phyloP scores from a whole-genome alignment of 441 rosid species.

The Pelargonium fulgidum region DNA sequence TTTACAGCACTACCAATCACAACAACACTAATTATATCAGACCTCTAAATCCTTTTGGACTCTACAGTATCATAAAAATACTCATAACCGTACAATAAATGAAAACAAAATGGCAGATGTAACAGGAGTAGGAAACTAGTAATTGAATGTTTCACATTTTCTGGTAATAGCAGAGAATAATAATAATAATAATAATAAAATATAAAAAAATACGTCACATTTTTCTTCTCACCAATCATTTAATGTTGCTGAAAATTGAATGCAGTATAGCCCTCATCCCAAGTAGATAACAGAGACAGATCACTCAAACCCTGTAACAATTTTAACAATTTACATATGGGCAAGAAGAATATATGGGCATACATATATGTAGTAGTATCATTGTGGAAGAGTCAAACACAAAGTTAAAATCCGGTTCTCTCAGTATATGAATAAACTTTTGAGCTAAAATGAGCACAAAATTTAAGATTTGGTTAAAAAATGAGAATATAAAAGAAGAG shows the following conservation, averaged over 20 bases:
- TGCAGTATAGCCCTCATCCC: background rate
- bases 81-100: background rate
- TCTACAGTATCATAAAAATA: background rate
- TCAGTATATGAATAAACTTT: background rate
- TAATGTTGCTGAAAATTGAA: background rate
- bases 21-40: background rate
- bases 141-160: conserved; percentile 4
- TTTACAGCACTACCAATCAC: conserved; percentile 2
- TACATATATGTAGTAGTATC: background rate
- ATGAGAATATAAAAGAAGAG: no score
- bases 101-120: conserved; percentile 1
- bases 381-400: background rate
- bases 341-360: background rate
- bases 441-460: background rate
- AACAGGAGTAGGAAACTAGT: background rate
- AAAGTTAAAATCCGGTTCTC: background rate
- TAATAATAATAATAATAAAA: background rate
- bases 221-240: background rate
- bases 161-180: background rate
- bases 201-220: no score
- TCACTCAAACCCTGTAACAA: background rate
- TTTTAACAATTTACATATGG: background rate
- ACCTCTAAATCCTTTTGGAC: background rate
- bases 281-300: background rate
- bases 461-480: background rate